Evolutionary conservation across 164 flowering plant species (phyloP), one percentile per base, ranked within the genome.

Genomic region (Stephania japonica): DNA sequence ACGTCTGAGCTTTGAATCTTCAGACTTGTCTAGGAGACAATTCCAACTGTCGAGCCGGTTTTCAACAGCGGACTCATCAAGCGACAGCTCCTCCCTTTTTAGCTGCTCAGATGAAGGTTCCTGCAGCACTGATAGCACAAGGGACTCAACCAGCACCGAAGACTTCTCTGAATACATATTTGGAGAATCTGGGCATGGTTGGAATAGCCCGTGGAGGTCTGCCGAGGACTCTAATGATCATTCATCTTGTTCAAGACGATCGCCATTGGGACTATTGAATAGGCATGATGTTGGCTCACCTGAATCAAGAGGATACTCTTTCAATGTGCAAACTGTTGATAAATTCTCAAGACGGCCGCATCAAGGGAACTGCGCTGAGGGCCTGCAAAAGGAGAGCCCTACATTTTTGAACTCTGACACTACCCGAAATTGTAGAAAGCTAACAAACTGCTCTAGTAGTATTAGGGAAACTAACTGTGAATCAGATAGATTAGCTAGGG

Each of bases 101-200:
- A 87, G 92, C 86, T 85, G 88, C 80, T 94, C 99, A 0, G 98
- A 93, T 67, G 92, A 87, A 83, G 88, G 88, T 27, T 91, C 99
- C 7, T 88, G 86, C 77, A 89, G 94, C 63, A 91, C 96, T 0
- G 93, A 90, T 50, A 87, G 95, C 86, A 87, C 86, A 38, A 76
- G 86, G 72, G 97, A 87, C 64, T 90, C 98, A 6, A 77, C 81
- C 63, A 85, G 97, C 78, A 80, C 84, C 4, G 97, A 90, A 41
- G 99, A 95, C 24, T 76, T 80, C 18, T 82, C 89, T 26, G 98
- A 89, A 27, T 84, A 77, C 73, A 68, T 87, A 69, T 89, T 89
- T 72, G 88, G 97, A 25, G 88, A 85, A 14, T 27, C 80, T 2
- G 82, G 84, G 12, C 78, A 67, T 9, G 68, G 81, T 73, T 85